phyloP scores from a whole-genome alignment of 2,329 filamentous ascomycete species.

The Nothophoma quercina region DNA sequence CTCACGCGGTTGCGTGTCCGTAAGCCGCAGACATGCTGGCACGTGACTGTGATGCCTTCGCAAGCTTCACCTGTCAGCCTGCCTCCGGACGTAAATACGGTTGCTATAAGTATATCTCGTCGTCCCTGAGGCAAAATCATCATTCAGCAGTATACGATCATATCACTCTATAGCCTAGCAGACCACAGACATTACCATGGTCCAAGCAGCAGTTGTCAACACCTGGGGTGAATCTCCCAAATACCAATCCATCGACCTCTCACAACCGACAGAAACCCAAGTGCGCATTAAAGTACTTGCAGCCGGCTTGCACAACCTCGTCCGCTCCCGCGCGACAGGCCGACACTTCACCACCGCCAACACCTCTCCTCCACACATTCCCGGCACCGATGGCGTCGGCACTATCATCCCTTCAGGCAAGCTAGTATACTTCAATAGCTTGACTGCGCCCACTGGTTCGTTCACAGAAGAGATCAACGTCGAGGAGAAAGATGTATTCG shows the following conservation, averaged over 20 bases:
- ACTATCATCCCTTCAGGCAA: constrained; percentile 54
- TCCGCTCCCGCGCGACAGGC: constrained; percentile 61
- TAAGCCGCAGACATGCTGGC: no score
- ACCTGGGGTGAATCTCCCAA: constrained; percentile 50
- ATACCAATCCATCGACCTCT: constrained; percentile 46
- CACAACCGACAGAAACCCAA: constrained; percentile 48
- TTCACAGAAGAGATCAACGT: constrained; percentile 61
- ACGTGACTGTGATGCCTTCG: no score
- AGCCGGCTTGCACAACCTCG: constrained; percentile 61
- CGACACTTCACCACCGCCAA: constrained; percentile 63
- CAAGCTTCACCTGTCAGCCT: no score
- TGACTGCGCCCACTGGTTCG: constrained; percentile 52
- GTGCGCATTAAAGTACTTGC: constrained; percentile 62
- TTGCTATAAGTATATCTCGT: no score
- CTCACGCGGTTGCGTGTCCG: no score
- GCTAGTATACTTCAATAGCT: constrained; percentile 59
- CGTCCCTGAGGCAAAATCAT: no score
- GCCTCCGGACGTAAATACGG: no score
- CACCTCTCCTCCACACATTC: constrained; percentile 58
- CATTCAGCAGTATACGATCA: no score
- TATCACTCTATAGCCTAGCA: no score
- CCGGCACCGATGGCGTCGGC: constrained; percentile 64
- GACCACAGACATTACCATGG: constrained; percentile 33
- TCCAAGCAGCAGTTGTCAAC: constrained; percentile 52
- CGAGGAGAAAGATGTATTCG: constrained; percentile 48